Percentiles rank a stretch among this genome's conserved stretches.
Conservation (phyloP, 768 basidiomycete species). For the Gymnopilus junonius region DNA sequence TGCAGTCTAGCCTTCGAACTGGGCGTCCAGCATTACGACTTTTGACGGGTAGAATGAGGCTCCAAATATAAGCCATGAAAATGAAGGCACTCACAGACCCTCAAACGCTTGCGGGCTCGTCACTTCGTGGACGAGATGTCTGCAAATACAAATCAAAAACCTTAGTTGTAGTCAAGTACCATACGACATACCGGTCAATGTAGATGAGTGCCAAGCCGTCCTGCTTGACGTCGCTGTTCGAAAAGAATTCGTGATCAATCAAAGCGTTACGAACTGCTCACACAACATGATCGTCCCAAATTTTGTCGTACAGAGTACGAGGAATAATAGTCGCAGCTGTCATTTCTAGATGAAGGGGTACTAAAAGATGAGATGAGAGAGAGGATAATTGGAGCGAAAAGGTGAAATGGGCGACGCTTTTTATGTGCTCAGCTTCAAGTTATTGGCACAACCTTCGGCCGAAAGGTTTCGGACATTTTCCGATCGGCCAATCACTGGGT, state of each 20-base stretch:
- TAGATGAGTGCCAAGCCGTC: slow-evolving; percentile 83
- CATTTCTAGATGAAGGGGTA: slow-evolving; percentile 33
- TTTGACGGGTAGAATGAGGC: slow-evolving; percentile 17
- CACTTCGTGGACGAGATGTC: slow-evolving; percentile 84
- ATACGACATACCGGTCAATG: slow-evolving; percentile 66
- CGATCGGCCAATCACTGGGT: slow-evolving; percentile 19
- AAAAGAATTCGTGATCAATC: slow-evolving; percentile 14
- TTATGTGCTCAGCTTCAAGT: slow-evolving; percentile 19
- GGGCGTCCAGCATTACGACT: slow-evolving; percentile 76
- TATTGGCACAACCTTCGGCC: slow-evolving; percentile 26
- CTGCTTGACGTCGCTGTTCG: slow-evolving; percentile 65
- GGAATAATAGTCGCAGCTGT: slow-evolving; percentile 53
- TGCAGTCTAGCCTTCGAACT: slow-evolving; percentile 87
- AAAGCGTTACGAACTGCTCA: slow-evolving; percentile 39
- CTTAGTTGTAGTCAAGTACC: slow-evolving; percentile 6
- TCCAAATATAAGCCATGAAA: neutral
- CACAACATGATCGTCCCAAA: slow-evolving; percentile 97
- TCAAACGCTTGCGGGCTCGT: slow-evolving; percentile 95
- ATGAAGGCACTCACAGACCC: slow-evolving; percentile 59
- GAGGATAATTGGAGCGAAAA: slow-evolving; percentile 5
- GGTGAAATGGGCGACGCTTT: slow-evolving; percentile 9
- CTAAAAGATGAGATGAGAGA: slow-evolving; percentile 8
- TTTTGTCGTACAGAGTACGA: slow-evolving; percentile 96
- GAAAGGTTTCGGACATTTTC: slow-evolving; percentile 17
- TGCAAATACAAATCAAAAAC: slow-evolving; percentile 20